Base-by-base conservation (phyloP, 73 alveolate genomes). In the Vitrella brassicaformis region DNA sequence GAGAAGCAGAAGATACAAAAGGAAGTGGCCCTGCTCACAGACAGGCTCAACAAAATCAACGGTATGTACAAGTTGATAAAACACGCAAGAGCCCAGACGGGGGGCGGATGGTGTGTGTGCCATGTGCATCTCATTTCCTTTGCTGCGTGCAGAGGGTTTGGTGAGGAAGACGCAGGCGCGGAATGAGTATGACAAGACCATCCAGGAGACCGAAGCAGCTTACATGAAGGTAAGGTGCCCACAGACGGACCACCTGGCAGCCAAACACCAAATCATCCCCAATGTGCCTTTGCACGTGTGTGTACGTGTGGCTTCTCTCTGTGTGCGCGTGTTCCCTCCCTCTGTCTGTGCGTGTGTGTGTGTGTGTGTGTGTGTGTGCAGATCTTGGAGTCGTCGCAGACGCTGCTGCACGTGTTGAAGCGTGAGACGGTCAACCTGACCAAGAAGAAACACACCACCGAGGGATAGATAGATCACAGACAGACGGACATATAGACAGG, bases 341-440 rank as follows among this genome's bases (percentile, higher is more conserved):
- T 14, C 56, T 39, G 56, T 39, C 22, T 39, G 56, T 39, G 56
- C 14, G 56, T 39, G 56, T 39, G 56, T 39, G 56, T 39, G 56
- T 39, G 56, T 39, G 56, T 39, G 14, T 39, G 56, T 39, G 4
- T 39, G 56, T 87, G 79, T 70, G 80, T 85, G 82, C 84, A 87
- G 81, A 90, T 90, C 66, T 80, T 90, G 27, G 96, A 90, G 73
- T 79, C 91, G 27, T 81, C 91, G n/a, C 93, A 90, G 80, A 90
- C 96, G 26, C 75, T 90, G 72, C 86, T 90, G 69, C 94, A 88
- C 71, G 96, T 90, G 64, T 73, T 90, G 18, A 90, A 90, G 86
- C 88, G 90, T 78, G 93, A 86, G 71, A 80, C 80, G 18, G 84
- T 78, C 72, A 78, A 78, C 78, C 29, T 78, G 64, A 78, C 84